These are phyloP conservation scores for Tieghemostelium lacteum DNA, from an alignment of 78 protist species.

Conservation along the genomic window DNA sequence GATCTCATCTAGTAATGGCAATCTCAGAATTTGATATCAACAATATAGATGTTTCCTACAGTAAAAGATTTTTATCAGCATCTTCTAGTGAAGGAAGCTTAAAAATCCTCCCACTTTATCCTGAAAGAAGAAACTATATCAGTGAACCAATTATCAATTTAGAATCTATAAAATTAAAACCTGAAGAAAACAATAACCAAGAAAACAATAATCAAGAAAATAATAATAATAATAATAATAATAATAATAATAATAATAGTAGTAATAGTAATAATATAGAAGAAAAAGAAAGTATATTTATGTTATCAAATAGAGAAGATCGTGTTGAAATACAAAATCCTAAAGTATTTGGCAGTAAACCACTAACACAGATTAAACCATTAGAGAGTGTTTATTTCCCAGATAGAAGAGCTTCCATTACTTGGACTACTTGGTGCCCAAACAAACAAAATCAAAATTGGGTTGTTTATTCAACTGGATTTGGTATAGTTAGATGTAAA, in stretches of 20 bases:
- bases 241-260: neutral
- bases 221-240: conserved; percentile 3
- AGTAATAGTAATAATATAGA: neutral
- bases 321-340: neutral
- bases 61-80: neutral
- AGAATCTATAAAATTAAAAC: neutral
- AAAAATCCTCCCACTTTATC: neutral
- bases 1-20: neutral
- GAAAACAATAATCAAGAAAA: neutral
- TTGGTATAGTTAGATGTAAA: conserved; percentile 18
- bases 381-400: neutral
- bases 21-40: neutral
- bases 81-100: neutral
- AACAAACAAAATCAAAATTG: neutral
- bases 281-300: neutral
- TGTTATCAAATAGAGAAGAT: no score
- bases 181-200: neutral
- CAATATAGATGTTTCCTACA: neutral
- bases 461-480: neutral
- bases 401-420: neutral
- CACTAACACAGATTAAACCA: neutral
- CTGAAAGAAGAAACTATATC: neutral
- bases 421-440: neutral
- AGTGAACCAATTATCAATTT: neutral
- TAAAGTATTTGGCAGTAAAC: neutral